Evolutionary conservation across 805 yeast species (phyloP), one percentile per base, ranked within the genome.

Genomic region (Zygotorulaspora florentina): DNA sequence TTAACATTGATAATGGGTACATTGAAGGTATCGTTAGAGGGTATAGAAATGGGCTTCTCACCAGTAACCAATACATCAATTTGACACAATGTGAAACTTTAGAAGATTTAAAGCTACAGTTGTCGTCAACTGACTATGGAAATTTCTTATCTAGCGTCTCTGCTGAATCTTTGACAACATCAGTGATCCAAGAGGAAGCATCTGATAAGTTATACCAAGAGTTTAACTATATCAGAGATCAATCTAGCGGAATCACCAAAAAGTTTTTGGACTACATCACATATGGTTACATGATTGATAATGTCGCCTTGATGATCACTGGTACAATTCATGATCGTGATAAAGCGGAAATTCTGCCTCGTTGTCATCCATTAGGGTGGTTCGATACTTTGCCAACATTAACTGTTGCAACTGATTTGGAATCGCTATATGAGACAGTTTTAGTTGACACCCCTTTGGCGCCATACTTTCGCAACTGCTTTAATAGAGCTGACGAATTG

Each of bases 321-420:
- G 99, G 99, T 17, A 89, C 99, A 0, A 79, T 93, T 50, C 99
- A 93, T 64, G 95, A 90, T 61, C 79, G 98, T 60, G 96, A 95
- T 67, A 81, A 87, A 61, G 69, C 80, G 35, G 99, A 93, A 61
- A 84, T 95, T 42, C 75, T 93, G 59, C 81, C 81, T 48, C 82
- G 96, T 64, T 89, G 96, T 65, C 96, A 93, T 65, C 99, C 99
- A 0, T 74, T 93, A 57, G 99, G 99, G 37, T 90, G 97, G 96
- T 93, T 93, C 61, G 99, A 93, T 57, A 91, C 98, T 7, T 78
- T 93, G 56, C 99, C 99, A 29, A 91, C 98, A 0, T 75, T 93
- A 47, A 80, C 93, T 12, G 93, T 91, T 40, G 97, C 98, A 39
- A 88, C 96, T 2, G 98, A 91, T 67, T 80, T 91, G 46, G 96